Percentiles rank a stretch among this genome's conserved stretches.
Conservation (phyloP, 441 rosid species). For the Gossypium schwendimanii region DNA sequence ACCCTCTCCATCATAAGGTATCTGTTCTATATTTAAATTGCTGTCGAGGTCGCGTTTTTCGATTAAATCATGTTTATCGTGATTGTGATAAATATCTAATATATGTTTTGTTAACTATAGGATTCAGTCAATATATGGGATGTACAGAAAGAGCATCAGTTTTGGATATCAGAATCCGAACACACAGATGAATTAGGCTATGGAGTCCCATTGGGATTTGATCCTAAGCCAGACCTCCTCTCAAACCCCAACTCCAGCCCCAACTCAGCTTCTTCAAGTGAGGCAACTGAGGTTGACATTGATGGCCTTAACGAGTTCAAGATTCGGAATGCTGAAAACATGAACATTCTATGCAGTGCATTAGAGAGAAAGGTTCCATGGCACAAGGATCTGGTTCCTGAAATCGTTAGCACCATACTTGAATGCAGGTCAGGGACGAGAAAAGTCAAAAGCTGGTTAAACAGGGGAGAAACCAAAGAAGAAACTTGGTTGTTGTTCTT, state of each 20-base stretch:
- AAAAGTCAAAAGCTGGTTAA: conserved; percentile 5
- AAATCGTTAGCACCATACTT: conserved; percentile 40
- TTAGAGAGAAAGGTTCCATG: conserved; percentile 50
- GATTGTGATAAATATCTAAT: too few species aligned
- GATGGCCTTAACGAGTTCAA: conserved; percentile 43
- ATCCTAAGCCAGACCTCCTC: conserved; percentile 49
- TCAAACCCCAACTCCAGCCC: conserved; percentile 76
- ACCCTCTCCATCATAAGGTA: conserved; percentile 26
- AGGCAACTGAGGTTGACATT: conserved; percentile 30
- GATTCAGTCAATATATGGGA: too few species aligned
- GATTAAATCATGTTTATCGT: too few species aligned
- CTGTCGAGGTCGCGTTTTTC: too few species aligned
- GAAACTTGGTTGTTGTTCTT: conserved; percentile 56
- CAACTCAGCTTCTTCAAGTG: conserved; percentile 73
- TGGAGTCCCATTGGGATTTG: conserved; percentile 22
- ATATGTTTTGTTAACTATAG: too few species aligned
- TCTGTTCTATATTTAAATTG: background rate
- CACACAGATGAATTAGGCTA: conserved; percentile 13
- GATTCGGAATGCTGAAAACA: conserved; percentile 35
- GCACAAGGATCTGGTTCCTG: conserved; percentile 45
- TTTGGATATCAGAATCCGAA: conserved; percentile 28
- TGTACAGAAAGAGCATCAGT: conserved; percentile 28
- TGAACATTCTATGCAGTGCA: conserved; percentile 35
- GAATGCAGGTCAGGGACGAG: conserved; percentile 45
- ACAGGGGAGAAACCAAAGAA: conserved; percentile 23